Evolutionary conservation across 2,329 filamentous ascomycete genomes (phyloP).

Genomic region (Fusarium anthophilum): DNA sequence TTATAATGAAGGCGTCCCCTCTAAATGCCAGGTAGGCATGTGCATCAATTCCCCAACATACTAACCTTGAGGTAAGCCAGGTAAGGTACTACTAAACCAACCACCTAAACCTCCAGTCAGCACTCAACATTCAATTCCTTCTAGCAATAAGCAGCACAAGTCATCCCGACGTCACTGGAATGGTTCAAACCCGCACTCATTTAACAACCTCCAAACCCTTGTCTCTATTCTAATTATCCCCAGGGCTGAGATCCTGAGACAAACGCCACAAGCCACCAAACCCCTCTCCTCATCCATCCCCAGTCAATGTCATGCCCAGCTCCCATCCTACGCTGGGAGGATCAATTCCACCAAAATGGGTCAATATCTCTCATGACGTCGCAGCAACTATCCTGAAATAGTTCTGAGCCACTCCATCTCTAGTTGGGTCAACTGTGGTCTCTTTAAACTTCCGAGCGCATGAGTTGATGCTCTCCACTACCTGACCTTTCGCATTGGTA

Average conservation of each 20-base stretch:
- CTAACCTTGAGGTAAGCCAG: neutral
- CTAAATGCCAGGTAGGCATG: neutral
- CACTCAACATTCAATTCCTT: neutral
- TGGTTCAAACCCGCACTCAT: slow-evolving; percentile 3
- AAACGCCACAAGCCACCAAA: slow-evolving; percentile 22
- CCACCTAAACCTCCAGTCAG: neutral
- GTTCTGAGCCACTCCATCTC: neutral
- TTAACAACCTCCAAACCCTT: neutral
- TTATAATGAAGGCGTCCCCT: neutral
- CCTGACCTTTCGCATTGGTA: neutral
- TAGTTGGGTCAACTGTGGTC: neutral
- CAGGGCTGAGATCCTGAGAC: slow-evolving; percentile 31
- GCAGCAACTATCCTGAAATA: neutral
- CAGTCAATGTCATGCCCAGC: neutral
- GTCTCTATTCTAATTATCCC: neutral
- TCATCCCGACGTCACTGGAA: slow-evolving; percentile 28
- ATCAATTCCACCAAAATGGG: neutral
- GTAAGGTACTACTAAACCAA: neutral
- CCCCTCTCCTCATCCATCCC: slow-evolving; percentile 1
- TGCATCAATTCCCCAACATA: neutral
- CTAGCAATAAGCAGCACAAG: neutral
- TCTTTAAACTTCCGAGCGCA: slow-evolving; percentile 1
- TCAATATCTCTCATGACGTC: neutral
- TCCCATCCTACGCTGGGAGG: neutral
- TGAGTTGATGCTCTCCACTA: neutral